These are phyloP conservation scores for Setaria italica DNA, from an alignment of 202 grass and related monocot genomes.

Conservation along the genomic window DNA sequence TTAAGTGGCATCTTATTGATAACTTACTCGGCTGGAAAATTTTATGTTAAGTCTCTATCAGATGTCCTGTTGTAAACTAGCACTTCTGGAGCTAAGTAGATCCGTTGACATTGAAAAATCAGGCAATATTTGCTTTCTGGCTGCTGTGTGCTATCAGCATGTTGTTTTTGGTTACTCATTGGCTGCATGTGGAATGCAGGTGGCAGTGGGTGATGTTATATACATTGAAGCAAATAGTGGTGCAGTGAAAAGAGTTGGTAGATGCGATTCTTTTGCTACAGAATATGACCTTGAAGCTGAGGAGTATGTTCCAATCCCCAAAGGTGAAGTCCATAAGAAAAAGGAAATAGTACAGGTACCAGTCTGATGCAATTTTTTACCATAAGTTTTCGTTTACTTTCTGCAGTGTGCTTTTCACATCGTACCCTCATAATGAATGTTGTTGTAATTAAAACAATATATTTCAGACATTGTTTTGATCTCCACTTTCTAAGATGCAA, in stretches of 20 bases:
- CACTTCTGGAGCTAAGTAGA: background rate
- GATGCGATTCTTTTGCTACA: slow-evolving; percentile 99
- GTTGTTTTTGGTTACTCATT: slow-evolving; percentile 37
- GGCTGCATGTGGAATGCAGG: slow-evolving; percentile 54
- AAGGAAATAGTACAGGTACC: slow-evolving; percentile 97
- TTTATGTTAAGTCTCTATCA: background rate
- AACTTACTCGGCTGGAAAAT: background rate
- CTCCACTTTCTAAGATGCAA: background rate
- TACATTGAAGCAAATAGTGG: slow-evolving; percentile 98
- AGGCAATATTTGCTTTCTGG: slow-evolving; percentile 15
- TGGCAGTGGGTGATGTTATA: slow-evolving; percentile 96
- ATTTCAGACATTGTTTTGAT: background rate
- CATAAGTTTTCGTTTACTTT: slow-evolving; percentile 27
- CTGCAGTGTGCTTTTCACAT: background rate
- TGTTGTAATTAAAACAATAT: background rate
- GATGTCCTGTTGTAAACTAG: slow-evolving; percentile 26
- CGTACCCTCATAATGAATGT: background rate
- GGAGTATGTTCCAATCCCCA: slow-evolving; percentile 97
- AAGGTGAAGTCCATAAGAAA: slow-evolving; percentile 96
- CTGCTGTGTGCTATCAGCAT: slow-evolving; percentile 20
- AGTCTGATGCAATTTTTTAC: background rate
- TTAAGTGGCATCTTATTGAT: background rate
- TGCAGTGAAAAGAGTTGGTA: slow-evolving; percentile 98
- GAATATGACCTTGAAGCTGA: slow-evolving; percentile 98
- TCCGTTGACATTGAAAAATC: background rate